Percentiles rank a stretch among this genome's conserved stretches.
Evolutionary conservation across 2,329 filamentous ascomycete genomes (phyloP).

Genomic region (Pezicula radicicola): DNA sequence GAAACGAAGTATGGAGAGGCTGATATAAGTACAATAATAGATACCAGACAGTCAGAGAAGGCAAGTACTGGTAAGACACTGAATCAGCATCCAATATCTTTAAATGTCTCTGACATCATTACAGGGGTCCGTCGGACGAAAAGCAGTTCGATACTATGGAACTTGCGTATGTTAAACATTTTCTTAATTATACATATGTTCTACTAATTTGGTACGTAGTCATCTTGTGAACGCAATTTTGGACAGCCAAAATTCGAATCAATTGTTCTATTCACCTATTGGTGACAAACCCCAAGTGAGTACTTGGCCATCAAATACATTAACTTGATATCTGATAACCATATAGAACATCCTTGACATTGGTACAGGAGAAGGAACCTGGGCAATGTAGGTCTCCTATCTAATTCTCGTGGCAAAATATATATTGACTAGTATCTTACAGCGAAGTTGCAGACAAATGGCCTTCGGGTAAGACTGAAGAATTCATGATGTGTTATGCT

Average conservation of each 20-base stretch:
- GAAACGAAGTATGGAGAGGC: neutral
- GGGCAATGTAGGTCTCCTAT: slow-evolving; percentile 14
- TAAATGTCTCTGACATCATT: slow-evolving; percentile 6
- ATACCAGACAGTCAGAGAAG: neutral
- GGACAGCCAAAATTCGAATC: slow-evolving; percentile 14
- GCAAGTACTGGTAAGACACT: neutral
- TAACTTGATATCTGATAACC: neutral
- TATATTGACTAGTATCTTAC: no score
- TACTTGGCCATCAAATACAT: neutral
- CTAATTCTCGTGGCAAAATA: neutral
- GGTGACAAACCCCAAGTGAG: slow-evolving; percentile 1
- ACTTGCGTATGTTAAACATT: slow-evolving; percentile 6
- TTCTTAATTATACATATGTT: no score
- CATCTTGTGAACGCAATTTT: slow-evolving; percentile 17
- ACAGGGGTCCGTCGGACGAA: slow-evolving; percentile 12
- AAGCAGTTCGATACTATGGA: slow-evolving; percentile 24
- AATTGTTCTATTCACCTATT: slow-evolving; percentile 16
- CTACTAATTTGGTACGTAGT: neutral
- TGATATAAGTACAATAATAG: neutral
- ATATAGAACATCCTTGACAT: slow-evolving; percentile 15
- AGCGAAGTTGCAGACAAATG: no score
- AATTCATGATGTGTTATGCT: no score
- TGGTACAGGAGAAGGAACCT: slow-evolving; percentile 20
- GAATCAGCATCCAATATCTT: neutral
- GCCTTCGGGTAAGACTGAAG: no score